Evolutionary conservation across 257 asterid genomes (phyloP).

Genomic region (Gardenia jasminoides): DNA sequence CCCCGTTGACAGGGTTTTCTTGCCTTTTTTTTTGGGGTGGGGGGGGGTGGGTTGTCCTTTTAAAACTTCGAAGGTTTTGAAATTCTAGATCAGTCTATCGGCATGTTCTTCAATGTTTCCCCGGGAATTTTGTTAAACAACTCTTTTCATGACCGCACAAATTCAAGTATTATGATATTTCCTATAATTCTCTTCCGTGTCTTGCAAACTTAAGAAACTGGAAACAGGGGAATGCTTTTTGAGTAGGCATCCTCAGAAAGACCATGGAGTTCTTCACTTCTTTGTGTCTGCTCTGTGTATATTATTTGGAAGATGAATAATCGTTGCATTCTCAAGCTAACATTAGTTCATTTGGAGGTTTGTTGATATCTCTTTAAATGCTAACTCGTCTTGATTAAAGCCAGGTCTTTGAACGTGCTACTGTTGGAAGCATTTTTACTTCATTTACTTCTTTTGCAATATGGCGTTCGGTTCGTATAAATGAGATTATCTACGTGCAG

Average conservation of each 20-base stretch:
- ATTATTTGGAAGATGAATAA: background rate
- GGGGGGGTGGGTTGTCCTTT: too few species aligned
- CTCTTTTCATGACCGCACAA: background rate
- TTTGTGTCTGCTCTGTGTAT: background rate
- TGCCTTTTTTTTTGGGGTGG: too few species aligned
- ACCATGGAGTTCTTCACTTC: too few species aligned
- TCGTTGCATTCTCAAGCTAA: background rate
- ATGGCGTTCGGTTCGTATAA: too few species aligned
- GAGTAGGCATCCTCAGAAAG: background rate
- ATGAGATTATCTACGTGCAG: background rate
- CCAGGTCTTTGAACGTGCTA: background rate
- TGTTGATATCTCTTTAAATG: background rate
- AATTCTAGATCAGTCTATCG: background rate
- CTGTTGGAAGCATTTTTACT: background rate
- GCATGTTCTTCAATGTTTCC: background rate
- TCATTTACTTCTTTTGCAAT: background rate
- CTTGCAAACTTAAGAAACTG: background rate
- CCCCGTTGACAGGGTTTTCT: background rate
- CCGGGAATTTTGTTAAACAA: background rate
- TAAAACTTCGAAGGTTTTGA: background rate
- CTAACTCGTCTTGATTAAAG: background rate
- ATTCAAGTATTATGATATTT: background rate
- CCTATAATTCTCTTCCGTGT: background rate
- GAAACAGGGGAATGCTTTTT: background rate
- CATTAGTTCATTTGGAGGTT: background rate